Evolutionary conservation across 2,329 filamentous ascomycete genomes (phyloP), one percentile per base, ranked within the genome.

Genomic region (Helotiales sp.): DNA sequence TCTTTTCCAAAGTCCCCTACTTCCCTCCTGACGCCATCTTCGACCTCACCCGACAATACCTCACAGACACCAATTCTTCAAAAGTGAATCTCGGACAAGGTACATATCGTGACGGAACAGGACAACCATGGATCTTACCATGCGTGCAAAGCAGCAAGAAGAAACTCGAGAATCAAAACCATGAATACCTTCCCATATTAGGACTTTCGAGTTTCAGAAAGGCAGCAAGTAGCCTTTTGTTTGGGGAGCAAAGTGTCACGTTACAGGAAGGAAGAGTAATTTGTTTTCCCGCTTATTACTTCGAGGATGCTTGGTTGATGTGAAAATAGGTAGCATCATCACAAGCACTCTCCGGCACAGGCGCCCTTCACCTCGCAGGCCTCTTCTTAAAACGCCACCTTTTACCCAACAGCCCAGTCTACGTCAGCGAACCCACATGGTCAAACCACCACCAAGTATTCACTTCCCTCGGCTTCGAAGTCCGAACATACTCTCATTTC

Each of bases 391-490:
- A 60, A 49, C 58, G 55, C 33, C 31, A 42, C 9, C 51, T 54
- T 29, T 17, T 55, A 5, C 64, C 60, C 15, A 66, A 70, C 40
- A 66, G 65, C 24, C 70, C 65, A 2, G 63, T 77, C 13, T 74
- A 70, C 52, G 73, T 77, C 25, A 72, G 74, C 0, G 69, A 74
- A 1, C 75, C 76, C 0, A 76, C 76, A 0, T 78, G 75, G 75
- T 70, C 70, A 7, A 77, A 77, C 59, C 76, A 78, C 40, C 66
- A 71, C 2, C 62, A 72, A 0, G 62, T 77, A 0, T 77, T 73
- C 54, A 58, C 58, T 6, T 70, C 70, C 0, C 61, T 73, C 1
- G 74, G 73, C 0, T 69, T 72, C 53, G 58, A 69, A 1, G 70
- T 76, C 22, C 55, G 66, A 8, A 67, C 63, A 15, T 59, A 71